phyloP scores from a whole-genome alignment of 2,329 filamentous ascomycete genomes.

The Penicillium sp. region DNA sequence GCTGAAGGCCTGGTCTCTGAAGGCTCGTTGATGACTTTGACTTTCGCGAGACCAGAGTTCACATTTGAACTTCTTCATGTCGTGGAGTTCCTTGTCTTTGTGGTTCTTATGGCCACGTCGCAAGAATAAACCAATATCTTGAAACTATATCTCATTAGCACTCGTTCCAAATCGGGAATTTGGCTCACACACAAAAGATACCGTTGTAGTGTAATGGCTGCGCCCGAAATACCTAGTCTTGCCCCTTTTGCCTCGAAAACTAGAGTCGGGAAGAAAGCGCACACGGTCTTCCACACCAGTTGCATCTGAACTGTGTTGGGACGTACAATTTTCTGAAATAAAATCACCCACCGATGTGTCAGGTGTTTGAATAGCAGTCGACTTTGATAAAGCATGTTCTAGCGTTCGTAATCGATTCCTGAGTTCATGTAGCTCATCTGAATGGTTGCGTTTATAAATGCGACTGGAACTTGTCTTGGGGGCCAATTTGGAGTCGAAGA shows the following conservation, averaged over 20 bases:
- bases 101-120: conserved; percentile 15
- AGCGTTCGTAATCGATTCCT: conserved; percentile 26
- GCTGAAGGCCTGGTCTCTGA: conserved; percentile 29
- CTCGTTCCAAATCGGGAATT: neutral
- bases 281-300: conserved; percentile 27
- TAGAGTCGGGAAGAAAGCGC: conserved; percentile 26
- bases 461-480: conserved; percentile 21
- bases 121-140: conserved; percentile 29
- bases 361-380: conserved; percentile 23
- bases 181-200: conserved; percentile 31
- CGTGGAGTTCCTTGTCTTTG: conserved; percentile 24
- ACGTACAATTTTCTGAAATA: conserved; percentile 11
- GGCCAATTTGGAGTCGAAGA: conserved; percentile 32
- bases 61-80: conserved; percentile 30
- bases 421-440: conserved; percentile 32
- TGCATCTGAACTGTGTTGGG: conserved; percentile 12
- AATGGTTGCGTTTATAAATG: conserved; percentile 23
- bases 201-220: conserved; percentile 29
- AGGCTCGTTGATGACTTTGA: conserved; percentile 29
- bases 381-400: conserved; percentile 26
- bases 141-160: conserved; percentile 23
- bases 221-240: conserved; percentile 33
- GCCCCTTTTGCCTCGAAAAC: conserved; percentile 31
- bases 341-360: conserved; percentile 23
- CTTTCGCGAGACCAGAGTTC: conserved; percentile 30